These are phyloP conservation scores for Paraleonurus japonicus DNA, from an alignment of 257 asterid species.

Conservation along the genomic window DNA sequence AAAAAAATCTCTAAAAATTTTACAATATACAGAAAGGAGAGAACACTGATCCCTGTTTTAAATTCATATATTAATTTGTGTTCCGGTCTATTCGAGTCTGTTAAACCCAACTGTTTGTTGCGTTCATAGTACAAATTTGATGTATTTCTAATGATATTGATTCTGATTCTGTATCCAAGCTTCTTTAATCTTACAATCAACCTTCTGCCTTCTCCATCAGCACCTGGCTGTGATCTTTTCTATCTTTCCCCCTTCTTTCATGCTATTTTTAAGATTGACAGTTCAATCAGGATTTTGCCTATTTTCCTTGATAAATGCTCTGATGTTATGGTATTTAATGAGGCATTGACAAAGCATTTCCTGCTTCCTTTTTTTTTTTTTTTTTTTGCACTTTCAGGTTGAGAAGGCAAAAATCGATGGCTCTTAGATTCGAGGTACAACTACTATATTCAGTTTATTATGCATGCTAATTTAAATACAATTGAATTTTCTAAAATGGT, in stretches of 20 bases:
- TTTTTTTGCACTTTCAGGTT: conserved; percentile 12
- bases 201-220: not conserved
- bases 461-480: not conserved
- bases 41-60: not conserved
- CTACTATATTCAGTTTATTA: not conserved
- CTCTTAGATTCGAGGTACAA: conserved; percentile 50
- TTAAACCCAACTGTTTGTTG: not conserved
- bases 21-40: not conserved
- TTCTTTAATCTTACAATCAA: not conserved
- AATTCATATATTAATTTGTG: not conserved
- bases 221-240: not conserved
- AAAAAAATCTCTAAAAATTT: too few relatives aligned
- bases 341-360: not conserved
- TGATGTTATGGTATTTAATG: not conserved
- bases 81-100: not conserved
- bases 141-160: not conserved
- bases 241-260: not conserved
- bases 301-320: not conserved
- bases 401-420: conserved; percentile 28
- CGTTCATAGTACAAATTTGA: not conserved
- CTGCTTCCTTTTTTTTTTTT: conserved; percentile 4
- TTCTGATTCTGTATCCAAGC: not conserved
- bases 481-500: not conserved
- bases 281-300: not conserved
- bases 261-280: not conserved